Evolutionary conservation across 2,329 filamentous ascomycete species (phyloP).

Genomic region (Trichoderma cornu-damae): DNA sequence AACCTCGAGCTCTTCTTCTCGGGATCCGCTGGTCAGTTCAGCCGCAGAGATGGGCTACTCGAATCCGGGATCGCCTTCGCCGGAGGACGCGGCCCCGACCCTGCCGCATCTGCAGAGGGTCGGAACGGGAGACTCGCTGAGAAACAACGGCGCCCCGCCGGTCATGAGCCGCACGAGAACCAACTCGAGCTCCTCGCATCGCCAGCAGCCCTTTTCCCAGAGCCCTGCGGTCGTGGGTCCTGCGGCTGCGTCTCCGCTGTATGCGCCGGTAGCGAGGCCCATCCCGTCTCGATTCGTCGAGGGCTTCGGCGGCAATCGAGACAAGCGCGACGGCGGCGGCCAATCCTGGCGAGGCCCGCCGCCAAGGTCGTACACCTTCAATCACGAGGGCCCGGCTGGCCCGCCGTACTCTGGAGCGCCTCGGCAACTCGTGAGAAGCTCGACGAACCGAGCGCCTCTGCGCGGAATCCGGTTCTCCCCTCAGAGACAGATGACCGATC

Average conservation of each 20-base stretch:
- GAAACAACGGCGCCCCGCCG: slow-evolving; percentile 27
- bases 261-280: slow-evolving; percentile 32
- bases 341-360: slow-evolving; percentile 17
- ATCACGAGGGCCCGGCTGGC: slow-evolving; percentile 16
- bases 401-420: slow-evolving; percentile 22
- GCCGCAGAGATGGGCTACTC: slow-evolving; percentile 57
- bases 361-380: slow-evolving; percentile 3
- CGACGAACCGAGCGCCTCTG: slow-evolving; percentile 33
- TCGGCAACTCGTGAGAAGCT: slow-evolving; percentile 33
- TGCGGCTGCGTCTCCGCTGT: slow-evolving; percentile 27
- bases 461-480: slow-evolving; percentile 30
- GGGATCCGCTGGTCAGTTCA: slow-evolving; percentile 56
- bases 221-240: slow-evolving; percentile 29
- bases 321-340: slow-evolving; percentile 17
- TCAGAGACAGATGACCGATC: slow-evolving; percentile 44
- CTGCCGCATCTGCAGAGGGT: slow-evolving; percentile 30
- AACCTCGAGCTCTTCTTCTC: slow-evolving; percentile 56
- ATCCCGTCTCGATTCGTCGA: slow-evolving; percentile 31
- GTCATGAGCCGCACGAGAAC: slow-evolving; percentile 21
- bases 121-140: slow-evolving; percentile 35
- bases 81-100: slow-evolving; percentile 27
- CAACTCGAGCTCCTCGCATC: slow-evolving; percentile 20
- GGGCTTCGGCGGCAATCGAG: slow-evolving; percentile 22
- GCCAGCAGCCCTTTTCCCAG: slow-evolving; percentile 25
- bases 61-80: slow-evolving; percentile 31